Conservation (phyloP, 1,284 basidiomycete species). For the Vanrija pseudolonga region DNA sequence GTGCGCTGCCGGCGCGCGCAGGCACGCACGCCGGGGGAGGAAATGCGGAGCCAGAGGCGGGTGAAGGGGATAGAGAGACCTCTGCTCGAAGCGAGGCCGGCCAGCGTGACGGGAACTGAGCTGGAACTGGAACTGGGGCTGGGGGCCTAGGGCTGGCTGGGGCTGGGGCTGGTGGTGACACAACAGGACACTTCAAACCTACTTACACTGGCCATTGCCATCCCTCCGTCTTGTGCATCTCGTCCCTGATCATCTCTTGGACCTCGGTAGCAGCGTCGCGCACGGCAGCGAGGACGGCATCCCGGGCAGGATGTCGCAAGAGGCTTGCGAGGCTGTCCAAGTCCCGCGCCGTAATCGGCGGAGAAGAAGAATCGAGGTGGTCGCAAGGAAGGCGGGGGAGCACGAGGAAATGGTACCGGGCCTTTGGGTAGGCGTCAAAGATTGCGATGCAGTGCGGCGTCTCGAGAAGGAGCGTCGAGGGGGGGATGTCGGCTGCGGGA, state of each 20-base stretch:
- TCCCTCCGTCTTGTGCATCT: conserved; percentile 74
- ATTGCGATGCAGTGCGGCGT: conserved; percentile 65
- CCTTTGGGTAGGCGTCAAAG: conserved; percentile 80
- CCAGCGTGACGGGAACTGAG: no score
- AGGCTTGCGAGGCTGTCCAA: conserved; percentile 62
- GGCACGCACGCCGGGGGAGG: no score
- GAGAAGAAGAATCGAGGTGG: conserved; percentile 7
- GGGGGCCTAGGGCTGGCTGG: no score
- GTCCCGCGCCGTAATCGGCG: conserved; percentile 27
- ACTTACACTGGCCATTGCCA: conserved; percentile 74
- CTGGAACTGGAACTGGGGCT: no score
- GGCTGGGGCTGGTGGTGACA: no score
- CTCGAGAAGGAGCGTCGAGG: conserved; percentile 61
- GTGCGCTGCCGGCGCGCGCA: no score
- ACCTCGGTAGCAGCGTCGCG: conserved; percentile 58
- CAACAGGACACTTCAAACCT: no score
- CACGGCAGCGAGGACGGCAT: conserved; percentile 59
- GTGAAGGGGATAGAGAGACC: no score
- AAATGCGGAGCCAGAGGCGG: no score
- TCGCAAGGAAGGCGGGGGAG: conserved; percentile 57
- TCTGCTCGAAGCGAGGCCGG: no score
- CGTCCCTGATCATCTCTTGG: conserved; percentile 64
- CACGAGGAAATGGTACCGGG: conserved; percentile 76
- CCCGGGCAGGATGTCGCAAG: conserved; percentile 51
- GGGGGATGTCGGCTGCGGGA: conserved; percentile 50